A percentile compares a stretch with the other conserved stretches of the same genome.
Evolutionary conservation across 208 protist genomes (phyloP).

Genomic region (Acanthamoeba pearcei): DNA sequence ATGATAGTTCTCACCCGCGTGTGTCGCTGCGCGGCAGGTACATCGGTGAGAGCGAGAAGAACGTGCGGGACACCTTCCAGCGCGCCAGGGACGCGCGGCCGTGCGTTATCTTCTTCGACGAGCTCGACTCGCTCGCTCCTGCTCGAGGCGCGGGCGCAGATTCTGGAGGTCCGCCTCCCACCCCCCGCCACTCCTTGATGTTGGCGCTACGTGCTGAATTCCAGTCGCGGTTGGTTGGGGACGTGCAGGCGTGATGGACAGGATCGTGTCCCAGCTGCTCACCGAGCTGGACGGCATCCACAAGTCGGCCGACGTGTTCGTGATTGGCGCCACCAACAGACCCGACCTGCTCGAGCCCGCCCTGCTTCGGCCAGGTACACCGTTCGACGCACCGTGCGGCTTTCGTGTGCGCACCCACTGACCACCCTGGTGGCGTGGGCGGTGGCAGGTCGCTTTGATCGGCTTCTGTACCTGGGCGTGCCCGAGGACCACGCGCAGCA

Average conservation of each 20-base stretch:
- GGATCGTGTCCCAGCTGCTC: constrained; percentile 91
- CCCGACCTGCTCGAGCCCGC: constrained; percentile 88
- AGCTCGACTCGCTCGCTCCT: constrained; percentile 91
- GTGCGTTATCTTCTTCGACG: constrained; percentile 93
- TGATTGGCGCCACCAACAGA: constrained; percentile 90
- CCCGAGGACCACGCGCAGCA: constrained; percentile 77
- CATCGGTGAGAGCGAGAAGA: constrained; percentile 91
- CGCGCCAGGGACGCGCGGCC: constrained; percentile 85
- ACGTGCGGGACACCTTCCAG: constrained; percentile 89
- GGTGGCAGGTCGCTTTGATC: constrained; percentile 80
- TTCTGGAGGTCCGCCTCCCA: constrained; percentile 71
- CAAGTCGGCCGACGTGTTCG: constrained; percentile 82
- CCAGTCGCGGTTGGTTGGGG: no score
- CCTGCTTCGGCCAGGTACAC: constrained; percentile 85
- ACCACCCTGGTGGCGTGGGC: neutral
- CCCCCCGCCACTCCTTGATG: no score
- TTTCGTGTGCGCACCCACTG: neutral
- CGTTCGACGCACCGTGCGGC: no score
- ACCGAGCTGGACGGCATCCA: constrained; percentile 90
- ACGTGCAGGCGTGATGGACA: constrained; percentile 85
- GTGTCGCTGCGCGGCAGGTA: constrained; percentile 75
- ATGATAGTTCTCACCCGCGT: neutral
- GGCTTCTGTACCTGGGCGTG: constrained; percentile 86
- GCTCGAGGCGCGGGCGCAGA: constrained; percentile 86
- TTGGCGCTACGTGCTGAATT: no score